These are phyloP conservation scores for Apiospora saccharicola DNA, from an alignment of 2,329 filamentous ascomycete species.

Conservation along the genomic window DNA sequence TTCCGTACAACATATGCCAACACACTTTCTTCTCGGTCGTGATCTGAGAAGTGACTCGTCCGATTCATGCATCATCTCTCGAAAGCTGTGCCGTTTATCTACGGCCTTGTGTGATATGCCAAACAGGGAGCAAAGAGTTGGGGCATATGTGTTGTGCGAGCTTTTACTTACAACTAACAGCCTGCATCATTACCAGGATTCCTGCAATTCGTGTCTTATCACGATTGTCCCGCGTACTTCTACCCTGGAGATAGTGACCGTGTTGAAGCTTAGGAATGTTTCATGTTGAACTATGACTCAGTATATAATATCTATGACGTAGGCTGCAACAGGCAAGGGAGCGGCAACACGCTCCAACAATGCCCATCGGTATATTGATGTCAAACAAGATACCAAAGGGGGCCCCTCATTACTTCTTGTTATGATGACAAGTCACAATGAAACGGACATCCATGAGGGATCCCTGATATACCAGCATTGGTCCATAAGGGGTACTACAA, in stretches of 20 bases:
- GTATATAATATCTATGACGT: not conserved
- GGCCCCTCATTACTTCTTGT: too few species aligned
- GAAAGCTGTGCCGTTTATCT: not conserved
- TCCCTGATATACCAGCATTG: too few species aligned
- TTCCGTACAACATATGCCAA: not conserved
- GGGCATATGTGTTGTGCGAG: too few species aligned
- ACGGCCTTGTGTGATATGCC: too few species aligned
- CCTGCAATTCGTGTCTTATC: not conserved
- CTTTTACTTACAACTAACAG: too few species aligned
- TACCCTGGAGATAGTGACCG: not conserved
- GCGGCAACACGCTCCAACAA: not conserved
- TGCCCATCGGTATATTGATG: not conserved
- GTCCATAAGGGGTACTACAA: too few species aligned
- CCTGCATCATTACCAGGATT: too few species aligned
- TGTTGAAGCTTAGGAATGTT: not conserved
- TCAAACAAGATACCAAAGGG: not conserved
- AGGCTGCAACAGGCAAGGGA: not conserved
- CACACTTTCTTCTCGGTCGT: not conserved
- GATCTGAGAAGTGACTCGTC: not conserved
- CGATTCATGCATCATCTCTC: not conserved
- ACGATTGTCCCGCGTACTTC: not conserved
- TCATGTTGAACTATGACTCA: not conserved
- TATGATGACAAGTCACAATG: too few species aligned
- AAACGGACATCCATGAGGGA: too few species aligned
- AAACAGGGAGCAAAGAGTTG: too few species aligned